Evolutionary conservation across 768 basidiomycete species (phyloP).

Genomic region (Termitomyces eurrhizus): DNA sequence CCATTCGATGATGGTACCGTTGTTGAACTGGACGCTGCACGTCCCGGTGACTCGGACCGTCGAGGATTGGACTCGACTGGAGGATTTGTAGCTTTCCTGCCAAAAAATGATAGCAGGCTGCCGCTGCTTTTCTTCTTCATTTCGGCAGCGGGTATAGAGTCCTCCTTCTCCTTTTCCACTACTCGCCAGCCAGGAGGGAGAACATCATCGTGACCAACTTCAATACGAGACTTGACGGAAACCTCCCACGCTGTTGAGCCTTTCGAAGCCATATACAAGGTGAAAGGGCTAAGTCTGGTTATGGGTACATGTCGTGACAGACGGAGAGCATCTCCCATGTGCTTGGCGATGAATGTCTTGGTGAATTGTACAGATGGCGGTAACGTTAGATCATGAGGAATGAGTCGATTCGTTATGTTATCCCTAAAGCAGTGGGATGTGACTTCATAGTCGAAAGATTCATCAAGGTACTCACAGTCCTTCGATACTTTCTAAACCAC

Average conservation of each 20-base stretch:
- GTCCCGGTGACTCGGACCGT: conserved; percentile 14
- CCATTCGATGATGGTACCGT: neutral
- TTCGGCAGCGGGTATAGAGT: conserved; percentile 28
- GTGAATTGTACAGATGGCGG: conserved; percentile 47
- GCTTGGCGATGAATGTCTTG: conserved; percentile 54
- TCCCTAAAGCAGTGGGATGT: conserved; percentile 27
- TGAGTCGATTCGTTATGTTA: conserved; percentile 34
- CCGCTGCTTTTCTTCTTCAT: conserved; percentile 50
- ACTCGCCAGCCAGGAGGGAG: conserved; percentile 72
- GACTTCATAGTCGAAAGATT: neutral
- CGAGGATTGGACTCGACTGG: conserved; percentile 7
- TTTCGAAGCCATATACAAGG: conserved; percentile 65
- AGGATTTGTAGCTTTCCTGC: conserved; percentile 30
- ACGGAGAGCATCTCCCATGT: conserved; percentile 57
- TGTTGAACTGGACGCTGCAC: conserved; percentile 4
- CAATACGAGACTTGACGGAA: conserved; percentile 53
- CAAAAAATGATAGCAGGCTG: conserved; percentile 74
- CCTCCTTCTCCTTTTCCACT: conserved; percentile 49
- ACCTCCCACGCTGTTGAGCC: conserved; percentile 77
- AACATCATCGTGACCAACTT: conserved; percentile 47
- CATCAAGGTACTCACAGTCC: conserved; percentile 50
- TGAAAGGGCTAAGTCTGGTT: conserved; percentile 60
- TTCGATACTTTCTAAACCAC: conserved; percentile 45
- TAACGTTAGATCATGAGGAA: conserved; percentile 49
- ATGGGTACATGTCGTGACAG: conserved; percentile 57